Evolutionary conservation across 2,329 filamentous ascomycete species (phyloP).

Genomic region (Fusarium temperatum): DNA sequence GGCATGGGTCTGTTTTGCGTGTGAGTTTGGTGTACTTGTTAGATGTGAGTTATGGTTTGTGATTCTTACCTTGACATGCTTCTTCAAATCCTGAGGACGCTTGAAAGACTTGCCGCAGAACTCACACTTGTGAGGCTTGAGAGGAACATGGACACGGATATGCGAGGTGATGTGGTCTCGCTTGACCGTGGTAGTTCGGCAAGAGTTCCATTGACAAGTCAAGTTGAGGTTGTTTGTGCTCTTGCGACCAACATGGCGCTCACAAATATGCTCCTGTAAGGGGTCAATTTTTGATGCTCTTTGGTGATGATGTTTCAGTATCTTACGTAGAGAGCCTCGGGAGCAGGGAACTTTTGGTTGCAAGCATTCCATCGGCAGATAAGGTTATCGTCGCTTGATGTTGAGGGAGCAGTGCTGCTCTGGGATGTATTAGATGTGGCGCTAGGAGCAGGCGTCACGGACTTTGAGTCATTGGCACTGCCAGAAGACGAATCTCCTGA

Average conservation of each 20-base stretch:
- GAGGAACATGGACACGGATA: slow-evolving; percentile 96
- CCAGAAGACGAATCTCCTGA: slow-evolving; percentile 46
- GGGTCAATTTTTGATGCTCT: slow-evolving; percentile 2
- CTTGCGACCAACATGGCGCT: slow-evolving; percentile 97
- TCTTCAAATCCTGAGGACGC: slow-evolving; percentile 97
- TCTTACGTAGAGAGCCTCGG: slow-evolving; percentile 70
- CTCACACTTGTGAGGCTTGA: slow-evolving; percentile 99
- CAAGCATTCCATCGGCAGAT: slow-evolving; percentile 69
- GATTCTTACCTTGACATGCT: slow-evolving; percentile 83
- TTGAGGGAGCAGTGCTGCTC: slow-evolving; percentile 52
- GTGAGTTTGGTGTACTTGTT: slow-evolving; percentile 33
- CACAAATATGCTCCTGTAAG: slow-evolving; percentile 93
- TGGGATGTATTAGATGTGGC: slow-evolving; percentile 58
- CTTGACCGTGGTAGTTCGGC: slow-evolving; percentile 96
- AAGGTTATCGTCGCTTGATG: slow-evolving; percentile 61
- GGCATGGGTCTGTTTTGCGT: slow-evolving; percentile 75
- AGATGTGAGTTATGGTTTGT: neutral
- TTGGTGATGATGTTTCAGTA: neutral
- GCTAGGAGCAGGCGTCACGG: slow-evolving; percentile 62
- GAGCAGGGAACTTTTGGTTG: slow-evolving; percentile 65
- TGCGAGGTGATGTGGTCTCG: slow-evolving; percentile 99
- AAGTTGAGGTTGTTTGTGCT: slow-evolving; percentile 98
- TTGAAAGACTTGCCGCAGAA: slow-evolving; percentile 99
- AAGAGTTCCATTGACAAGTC: slow-evolving; percentile 96
- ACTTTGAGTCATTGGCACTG: slow-evolving; percentile 59